Evolutionary conservation across 2,329 filamentous ascomycete genomes (phyloP).

Genomic region (Teratosphaeria destructans): DNA sequence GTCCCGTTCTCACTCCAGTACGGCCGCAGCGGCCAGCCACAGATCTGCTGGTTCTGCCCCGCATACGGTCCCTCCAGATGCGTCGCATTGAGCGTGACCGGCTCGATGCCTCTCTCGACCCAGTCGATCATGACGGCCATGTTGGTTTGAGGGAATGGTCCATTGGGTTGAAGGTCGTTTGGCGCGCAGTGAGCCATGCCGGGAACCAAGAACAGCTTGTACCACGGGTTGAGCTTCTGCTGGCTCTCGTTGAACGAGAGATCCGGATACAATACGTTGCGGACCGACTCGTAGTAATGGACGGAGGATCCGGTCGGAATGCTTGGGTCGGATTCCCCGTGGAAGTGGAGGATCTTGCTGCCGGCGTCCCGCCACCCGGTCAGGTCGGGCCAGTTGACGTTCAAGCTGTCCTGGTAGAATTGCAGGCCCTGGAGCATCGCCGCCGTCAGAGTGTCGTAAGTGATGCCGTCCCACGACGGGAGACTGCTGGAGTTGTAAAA

Average conservation of each 20-base stretch:
- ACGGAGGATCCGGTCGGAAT: slow-evolving; percentile 46
- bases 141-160: slow-evolving; percentile 36
- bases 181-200: slow-evolving; percentile 36
- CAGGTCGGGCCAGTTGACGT: slow-evolving; percentile 46
- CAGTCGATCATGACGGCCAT: slow-evolving; percentile 29
- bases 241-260: slow-evolving; percentile 26
- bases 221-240: slow-evolving; percentile 29
- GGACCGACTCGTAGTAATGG: slow-evolving; percentile 39
- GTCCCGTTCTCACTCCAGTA: background rate
- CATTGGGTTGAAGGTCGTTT: slow-evolving; percentile 27
- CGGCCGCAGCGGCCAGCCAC: slow-evolving; percentile 7
- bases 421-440: slow-evolving; percentile 44
- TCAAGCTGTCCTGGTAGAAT: slow-evolving; percentile 41
- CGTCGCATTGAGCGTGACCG: slow-evolving; percentile 6
- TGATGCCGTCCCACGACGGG: slow-evolving; percentile 27
- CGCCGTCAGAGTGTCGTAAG: slow-evolving; percentile 45
- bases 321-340: slow-evolving; percentile 46
- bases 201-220: slow-evolving; percentile 34
- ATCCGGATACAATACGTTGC: slow-evolving; percentile 4
- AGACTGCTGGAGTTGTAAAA: background rate
- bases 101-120: slow-evolving; percentile 10
- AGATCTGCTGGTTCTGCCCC: slow-evolving; percentile 9
- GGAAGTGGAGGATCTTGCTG: slow-evolving; percentile 49
- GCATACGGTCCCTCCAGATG: slow-evolving; percentile 7
- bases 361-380: slow-evolving; percentile 39